Evolutionary conservation across 1,284 basidiomycete species (phyloP), one percentile per base, ranked within the genome.

Genomic region (Papiliotrema nemorosa): DNA sequence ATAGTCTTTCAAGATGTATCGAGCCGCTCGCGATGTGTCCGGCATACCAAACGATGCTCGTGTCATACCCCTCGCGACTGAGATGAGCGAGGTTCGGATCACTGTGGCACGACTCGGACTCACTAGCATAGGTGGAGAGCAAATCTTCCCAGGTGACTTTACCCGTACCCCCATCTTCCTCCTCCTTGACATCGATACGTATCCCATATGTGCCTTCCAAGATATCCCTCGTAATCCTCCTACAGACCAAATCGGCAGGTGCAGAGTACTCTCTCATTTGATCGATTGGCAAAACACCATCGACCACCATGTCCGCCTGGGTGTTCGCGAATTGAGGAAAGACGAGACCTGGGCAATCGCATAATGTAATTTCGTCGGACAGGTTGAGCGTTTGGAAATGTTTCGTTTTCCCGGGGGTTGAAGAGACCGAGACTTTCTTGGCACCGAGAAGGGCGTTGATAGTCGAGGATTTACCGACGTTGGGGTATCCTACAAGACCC

Each of bases 381-480:
- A 98, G 81, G 59, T 92, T 83, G 57, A 97, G 92, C 0, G 96
- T 99, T 76, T 99, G 96, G 78, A 98, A 97, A 76, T 98, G 96
- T 72, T 99, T 99, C 26, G 96, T 99, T 76, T 98, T 97, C 59
- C 96, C 93, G 0, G 96, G 96, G 0, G 94, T 98, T 0, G 92
- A 85, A 2, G 93, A 97, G 7, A 97, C 94, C 63, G 90, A 94
- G 55, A 97, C 94, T 80, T 93, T 96, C 78, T 97, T 97, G 40
- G 78, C 72, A 16, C 80, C 80, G 25, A 82, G 75, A 3, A 82
- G 70, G 6, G 80, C 79, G 64, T 82, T 82, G 75, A 82, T 79
- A 14, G 80, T 80, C 22, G 77, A 78, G 13, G 80, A 81, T 70
- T 82, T 82, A 55, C 81, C 81, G 57, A 82, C 81, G 66, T 82